Conservation (phyloP, 805 yeast genomes). For the Barnettozyma sp. region DNA sequence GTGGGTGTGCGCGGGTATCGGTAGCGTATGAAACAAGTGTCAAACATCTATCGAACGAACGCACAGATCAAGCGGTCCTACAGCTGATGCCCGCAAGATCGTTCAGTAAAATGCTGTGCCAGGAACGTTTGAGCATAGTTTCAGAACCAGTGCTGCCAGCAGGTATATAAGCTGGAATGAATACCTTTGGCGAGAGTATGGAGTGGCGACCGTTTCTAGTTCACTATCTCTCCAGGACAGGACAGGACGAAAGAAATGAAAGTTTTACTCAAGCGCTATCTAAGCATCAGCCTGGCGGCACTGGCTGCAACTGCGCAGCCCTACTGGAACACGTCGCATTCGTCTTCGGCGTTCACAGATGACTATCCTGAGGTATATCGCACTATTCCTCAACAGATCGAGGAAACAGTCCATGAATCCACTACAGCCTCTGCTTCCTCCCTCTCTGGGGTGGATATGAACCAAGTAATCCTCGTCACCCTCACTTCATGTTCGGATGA, state of each 20-base stretch:
- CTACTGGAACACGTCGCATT: conserved; percentile 1
- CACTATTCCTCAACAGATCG: conserved; percentile 1
- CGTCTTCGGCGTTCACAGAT: background rate
- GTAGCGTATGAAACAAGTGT: background rate
- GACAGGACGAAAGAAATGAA: background rate
- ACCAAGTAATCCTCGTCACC: conserved; percentile 14
- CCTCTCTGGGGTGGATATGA: background rate
- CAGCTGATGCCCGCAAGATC: too few relatives aligned
- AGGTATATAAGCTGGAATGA: too few relatives aligned
- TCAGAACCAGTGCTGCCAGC: too few relatives aligned
- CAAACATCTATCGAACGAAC: background rate
- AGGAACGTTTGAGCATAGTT: conserved; percentile 1
- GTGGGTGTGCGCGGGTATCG: too few relatives aligned
- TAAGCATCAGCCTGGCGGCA: background rate
- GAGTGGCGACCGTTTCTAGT: background rate
- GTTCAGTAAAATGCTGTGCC: too few relatives aligned
- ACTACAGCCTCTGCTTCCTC: background rate
- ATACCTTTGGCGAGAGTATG: too few relatives aligned
- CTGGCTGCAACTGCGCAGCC: background rate
- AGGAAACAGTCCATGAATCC: too few relatives aligned
- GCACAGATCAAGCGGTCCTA: background rate
- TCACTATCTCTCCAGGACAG: background rate
- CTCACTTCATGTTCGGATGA: conserved; percentile 15
- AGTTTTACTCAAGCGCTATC: too few relatives aligned
- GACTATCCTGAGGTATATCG: too few relatives aligned